phyloP scores from a whole-genome alignment of 73 alveolate species.

The Paramecium tetraurelia region DNA sequence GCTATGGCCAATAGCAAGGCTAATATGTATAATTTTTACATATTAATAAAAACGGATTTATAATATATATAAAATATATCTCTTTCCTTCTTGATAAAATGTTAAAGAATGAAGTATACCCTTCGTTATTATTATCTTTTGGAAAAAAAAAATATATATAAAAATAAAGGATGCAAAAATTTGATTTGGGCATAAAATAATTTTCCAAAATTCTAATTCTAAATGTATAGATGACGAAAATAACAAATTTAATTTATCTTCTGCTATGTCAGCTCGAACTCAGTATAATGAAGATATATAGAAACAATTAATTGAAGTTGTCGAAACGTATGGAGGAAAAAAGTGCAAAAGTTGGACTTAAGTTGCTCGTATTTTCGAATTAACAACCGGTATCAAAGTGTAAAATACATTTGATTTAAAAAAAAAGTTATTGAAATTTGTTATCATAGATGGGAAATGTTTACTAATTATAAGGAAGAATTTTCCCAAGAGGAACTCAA shows the following conservation, averaged over 20 bases:
- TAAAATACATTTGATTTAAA: constrained; percentile 1
- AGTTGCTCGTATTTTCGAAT: background rate
- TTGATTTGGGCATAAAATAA: background rate
- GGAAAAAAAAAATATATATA: background rate
- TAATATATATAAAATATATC: background rate
- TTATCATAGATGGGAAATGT: constrained; percentile 8
- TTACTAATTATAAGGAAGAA: background rate
- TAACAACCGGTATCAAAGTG: background rate
- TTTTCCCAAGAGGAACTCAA: background rate
- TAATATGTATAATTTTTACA: background rate
- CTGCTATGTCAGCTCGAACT: background rate
- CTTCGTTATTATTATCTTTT: background rate
- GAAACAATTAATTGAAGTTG: background rate
- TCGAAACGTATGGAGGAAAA: background rate
- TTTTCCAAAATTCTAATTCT: background rate
- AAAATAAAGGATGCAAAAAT: background rate
- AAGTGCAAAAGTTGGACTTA: background rate
- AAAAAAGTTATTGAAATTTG: background rate
- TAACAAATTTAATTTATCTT: background rate
- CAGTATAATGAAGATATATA: background rate
- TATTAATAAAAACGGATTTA: background rate
- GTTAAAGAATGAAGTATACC: background rate
- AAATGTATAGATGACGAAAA: background rate
- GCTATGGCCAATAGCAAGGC: background rate
- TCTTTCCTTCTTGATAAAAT: background rate